phyloP scores from a whole-genome alignment of 2,329 filamentous ascomycete genomes.

The Byssochlamys sp. region DNA sequence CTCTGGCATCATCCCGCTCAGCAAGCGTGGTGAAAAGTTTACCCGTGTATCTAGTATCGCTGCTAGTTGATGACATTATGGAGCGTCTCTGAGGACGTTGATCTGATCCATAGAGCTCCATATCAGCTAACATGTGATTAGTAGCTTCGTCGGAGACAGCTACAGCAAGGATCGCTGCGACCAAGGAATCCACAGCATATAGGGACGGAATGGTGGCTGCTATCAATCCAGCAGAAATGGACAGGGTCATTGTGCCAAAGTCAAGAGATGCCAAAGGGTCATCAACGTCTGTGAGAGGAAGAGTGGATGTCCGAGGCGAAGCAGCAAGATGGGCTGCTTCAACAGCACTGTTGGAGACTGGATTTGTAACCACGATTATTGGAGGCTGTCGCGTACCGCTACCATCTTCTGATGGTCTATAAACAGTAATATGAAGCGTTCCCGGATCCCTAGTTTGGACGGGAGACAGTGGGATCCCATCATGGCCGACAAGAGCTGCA shows the following conservation, averaged over 20 bases:
- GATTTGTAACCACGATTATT: constrained; percentile 30
- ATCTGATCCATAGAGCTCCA: constrained; percentile 20
- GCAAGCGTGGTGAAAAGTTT: constrained; percentile 30
- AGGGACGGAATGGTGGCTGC: constrained; percentile 34
- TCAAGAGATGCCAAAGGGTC: constrained; percentile 36
- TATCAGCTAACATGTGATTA: constrained; percentile 29
- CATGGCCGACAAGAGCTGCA: constrained; percentile 24
- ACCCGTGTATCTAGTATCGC: constrained; percentile 6
- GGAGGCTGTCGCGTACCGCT: constrained; percentile 18
- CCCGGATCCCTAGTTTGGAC: constrained; percentile 21
- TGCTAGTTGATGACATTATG: not conserved
- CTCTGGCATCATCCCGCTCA: constrained; percentile 33
- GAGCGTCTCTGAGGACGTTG: constrained; percentile 7
- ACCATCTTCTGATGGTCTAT: constrained; percentile 19
- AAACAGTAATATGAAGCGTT: constrained; percentile 34
- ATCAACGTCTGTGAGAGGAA: constrained; percentile 30
- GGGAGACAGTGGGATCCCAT: constrained; percentile 24
- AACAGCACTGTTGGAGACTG: constrained; percentile 25
- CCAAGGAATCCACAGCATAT: constrained; percentile 39
- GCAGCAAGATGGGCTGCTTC: constrained; percentile 24
- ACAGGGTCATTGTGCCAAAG: constrained; percentile 31
- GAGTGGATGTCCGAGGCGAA: constrained; percentile 28
- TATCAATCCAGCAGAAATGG: constrained; percentile 33
- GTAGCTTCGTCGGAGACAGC: constrained; percentile 35
- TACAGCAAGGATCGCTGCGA: constrained; percentile 37